Conservation (phyloP, 1,284 basidiomycete genomes). For the Porodaedalea pini region DNA sequence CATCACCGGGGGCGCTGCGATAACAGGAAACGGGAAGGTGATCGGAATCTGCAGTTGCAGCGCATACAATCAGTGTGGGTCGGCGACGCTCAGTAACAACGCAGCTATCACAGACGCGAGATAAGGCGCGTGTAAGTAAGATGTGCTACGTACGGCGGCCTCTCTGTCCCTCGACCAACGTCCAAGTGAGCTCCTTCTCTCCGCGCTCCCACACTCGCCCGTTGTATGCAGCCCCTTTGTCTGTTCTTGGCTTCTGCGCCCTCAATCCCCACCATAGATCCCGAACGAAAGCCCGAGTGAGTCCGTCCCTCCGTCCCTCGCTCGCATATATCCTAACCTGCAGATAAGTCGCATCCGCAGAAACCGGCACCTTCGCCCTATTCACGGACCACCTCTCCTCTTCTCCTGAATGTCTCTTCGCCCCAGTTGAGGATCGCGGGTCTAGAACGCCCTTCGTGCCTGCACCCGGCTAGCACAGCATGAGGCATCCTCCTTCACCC, state of each 20-base stretch:
- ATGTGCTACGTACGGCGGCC: no score
- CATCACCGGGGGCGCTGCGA: conserved; percentile 5
- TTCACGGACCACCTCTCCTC: no score
- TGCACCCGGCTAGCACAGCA: background rate
- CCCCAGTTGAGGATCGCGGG: background rate
- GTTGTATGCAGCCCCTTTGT: background rate
- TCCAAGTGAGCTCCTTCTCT: no score
- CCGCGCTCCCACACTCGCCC: background rate
- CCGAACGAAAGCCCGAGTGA: background rate
- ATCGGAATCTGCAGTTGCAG: conserved; percentile 2
- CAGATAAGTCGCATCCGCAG: no score
- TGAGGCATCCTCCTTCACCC: no score
- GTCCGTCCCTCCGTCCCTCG: background rate
- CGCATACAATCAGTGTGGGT: conserved; percentile 7
- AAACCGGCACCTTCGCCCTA: no score
- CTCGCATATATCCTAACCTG: no score
- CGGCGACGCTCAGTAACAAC: no score
- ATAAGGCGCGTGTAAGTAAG: no score
- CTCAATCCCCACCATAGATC: background rate
- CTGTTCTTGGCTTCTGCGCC: background rate
- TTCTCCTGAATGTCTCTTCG: background rate
- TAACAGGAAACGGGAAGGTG: background rate
- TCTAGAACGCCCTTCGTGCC: background rate
- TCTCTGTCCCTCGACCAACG: no score
- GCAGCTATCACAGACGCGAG: no score